Evolutionary conservation across 495 filamentous ascomycete genomes (phyloP).

Genomic region (Aspergillus nidulans): DNA sequence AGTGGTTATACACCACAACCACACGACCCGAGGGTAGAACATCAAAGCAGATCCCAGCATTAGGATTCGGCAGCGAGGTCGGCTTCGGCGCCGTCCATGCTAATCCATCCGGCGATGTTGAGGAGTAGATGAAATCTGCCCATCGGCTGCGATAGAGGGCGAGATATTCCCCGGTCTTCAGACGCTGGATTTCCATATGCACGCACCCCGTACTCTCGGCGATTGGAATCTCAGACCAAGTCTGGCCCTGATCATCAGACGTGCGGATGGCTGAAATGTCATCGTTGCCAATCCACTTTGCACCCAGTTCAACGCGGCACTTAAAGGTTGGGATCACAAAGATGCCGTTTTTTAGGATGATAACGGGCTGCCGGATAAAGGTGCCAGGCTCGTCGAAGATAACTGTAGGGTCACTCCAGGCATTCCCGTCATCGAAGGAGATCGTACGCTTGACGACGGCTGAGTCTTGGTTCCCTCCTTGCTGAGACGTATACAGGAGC

Average conservation of each 20-base stretch:
- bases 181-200: slow-evolving; percentile 23
- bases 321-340: slow-evolving; percentile 24
- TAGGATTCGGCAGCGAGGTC: slow-evolving; percentile 22
- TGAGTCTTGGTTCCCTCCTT: slow-evolving; percentile 23
- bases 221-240: slow-evolving; percentile 18
- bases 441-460: slow-evolving; percentile 20
- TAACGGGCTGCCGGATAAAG: slow-evolving; percentile 22
- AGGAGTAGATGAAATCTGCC: slow-evolving; percentile 22
- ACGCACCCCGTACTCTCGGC: slow-evolving; percentile 22
- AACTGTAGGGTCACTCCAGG: slow-evolving; percentile 17
- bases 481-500: slow-evolving; percentile 23
- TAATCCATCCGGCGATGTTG: slow-evolving; percentile 18
- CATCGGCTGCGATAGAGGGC: slow-evolving; percentile 23
- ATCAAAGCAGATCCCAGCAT: slow-evolving; percentile 24
- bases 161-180: slow-evolving; percentile 20
- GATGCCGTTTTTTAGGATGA: slow-evolving; percentile 13
- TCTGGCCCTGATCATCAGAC: slow-evolving; percentile 17
- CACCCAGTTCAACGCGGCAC: slow-evolving; percentile 21
- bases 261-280: slow-evolving; percentile 21
- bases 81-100: slow-evolving; percentile 20
- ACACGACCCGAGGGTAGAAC: slow-evolving; percentile 22
- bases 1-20: slow-evolving; percentile 24
- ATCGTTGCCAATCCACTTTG: slow-evolving; percentile 22
- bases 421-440: slow-evolving; percentile 12
- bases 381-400: slow-evolving; percentile 20